Conservation (phyloP, 2,329 filamentous ascomycete species). For the Massarina eburnea region DNA sequence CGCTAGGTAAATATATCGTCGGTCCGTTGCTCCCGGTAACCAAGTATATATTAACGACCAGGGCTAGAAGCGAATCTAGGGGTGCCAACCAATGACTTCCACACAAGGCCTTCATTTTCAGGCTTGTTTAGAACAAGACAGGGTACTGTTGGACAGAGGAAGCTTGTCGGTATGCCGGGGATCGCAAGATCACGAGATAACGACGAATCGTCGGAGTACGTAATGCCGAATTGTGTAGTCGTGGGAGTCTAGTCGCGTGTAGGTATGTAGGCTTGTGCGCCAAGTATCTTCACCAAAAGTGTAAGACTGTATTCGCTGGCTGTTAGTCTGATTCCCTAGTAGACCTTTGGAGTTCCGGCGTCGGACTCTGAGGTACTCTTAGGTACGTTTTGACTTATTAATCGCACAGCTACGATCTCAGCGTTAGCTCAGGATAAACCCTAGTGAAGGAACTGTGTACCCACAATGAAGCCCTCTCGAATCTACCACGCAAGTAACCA, state of each 20-base stretch:
- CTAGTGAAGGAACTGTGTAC: too few species aligned
- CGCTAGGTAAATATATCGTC: constrained; percentile 23
- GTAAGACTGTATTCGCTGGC: background rate
- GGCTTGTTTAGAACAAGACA: constrained; percentile 12
- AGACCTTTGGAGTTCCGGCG: too few species aligned
- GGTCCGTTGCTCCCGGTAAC: constrained; percentile 33
- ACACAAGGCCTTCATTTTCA: background rate
- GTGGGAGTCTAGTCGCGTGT: too few species aligned
- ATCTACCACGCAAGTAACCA: too few species aligned
- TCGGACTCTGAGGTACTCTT: too few species aligned
- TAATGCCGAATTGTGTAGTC: background rate
- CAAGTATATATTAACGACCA: constrained; percentile 24
- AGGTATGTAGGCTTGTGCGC: too few species aligned
- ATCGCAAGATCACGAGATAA: background rate
- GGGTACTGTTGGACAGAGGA: background rate
- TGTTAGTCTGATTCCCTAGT: too few species aligned
- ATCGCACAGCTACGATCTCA: too few species aligned
- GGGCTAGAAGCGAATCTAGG: constrained; percentile 12
- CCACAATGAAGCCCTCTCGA: too few species aligned
- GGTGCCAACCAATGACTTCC: constrained; percentile 1
- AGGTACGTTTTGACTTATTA: too few species aligned
- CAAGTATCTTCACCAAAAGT: too few species aligned
- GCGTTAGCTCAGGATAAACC: too few species aligned
- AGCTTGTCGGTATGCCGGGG: background rate
- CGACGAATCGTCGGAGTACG: background rate